Evolutionary conservation across 176 grass and related monocot genomes (phyloP).

Genomic region (Aegilops longissima): DNA sequence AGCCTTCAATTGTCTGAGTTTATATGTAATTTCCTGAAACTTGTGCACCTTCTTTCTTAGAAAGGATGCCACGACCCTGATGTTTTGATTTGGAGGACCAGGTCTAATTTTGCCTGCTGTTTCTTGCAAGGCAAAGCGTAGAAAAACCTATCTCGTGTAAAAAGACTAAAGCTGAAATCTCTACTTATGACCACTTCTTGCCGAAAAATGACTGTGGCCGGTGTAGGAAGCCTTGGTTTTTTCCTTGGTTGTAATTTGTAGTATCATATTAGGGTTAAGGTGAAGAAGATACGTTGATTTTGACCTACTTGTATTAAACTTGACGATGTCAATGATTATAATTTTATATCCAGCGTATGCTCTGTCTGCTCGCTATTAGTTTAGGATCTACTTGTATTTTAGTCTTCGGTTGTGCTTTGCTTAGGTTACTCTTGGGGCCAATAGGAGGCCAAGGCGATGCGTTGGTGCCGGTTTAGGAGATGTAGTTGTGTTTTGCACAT

Average conservation of each 20-base stretch:
- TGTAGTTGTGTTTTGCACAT: slow-evolving; percentile 15
- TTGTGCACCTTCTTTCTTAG: neutral
- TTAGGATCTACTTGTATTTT: slow-evolving; percentile 26
- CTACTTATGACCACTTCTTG: neutral
- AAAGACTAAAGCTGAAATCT: neutral
- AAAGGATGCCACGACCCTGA: neutral
- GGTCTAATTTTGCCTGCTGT: neutral
- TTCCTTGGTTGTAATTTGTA: neutral
- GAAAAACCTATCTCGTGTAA: neutral
- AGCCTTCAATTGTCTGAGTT: neutral
- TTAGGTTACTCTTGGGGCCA: slow-evolving; percentile 17
- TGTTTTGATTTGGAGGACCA: neutral
- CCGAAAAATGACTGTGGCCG: neutral
- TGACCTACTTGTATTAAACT: slow-evolving; percentile 8
- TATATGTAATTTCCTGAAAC: neutral
- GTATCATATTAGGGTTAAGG: neutral
- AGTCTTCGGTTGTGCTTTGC: slow-evolving; percentile 36
- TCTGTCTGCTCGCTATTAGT: slow-evolving; percentile 15
- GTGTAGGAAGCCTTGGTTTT: neutral
- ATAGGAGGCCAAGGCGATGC: neutral
- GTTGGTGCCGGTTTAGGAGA: neutral
- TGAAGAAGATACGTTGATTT: neutral
- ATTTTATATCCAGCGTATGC: slow-evolving; percentile 1
- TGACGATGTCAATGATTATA: slow-evolving; percentile 12
- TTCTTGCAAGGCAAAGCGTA: neutral